A percentile compares a stretch with the other conserved stretches of the same genome.
Conservation (phyloP, 2,329 filamentous ascomycete genomes). For the Calonectria pteridis region DNA sequence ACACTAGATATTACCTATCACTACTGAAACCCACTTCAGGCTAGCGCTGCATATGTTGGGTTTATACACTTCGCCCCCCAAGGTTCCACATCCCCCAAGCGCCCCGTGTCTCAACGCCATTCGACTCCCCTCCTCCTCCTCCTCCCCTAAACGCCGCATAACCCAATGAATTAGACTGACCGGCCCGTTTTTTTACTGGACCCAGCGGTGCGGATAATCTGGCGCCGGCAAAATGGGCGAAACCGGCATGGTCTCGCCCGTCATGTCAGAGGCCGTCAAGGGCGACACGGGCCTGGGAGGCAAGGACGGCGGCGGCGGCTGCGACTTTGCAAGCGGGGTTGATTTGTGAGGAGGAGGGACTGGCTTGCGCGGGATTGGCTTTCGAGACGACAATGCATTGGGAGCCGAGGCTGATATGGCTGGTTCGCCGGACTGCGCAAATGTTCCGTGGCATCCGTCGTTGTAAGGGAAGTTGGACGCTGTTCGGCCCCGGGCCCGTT, state of each 20-base stretch:
- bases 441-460: neutral
- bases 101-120: neutral
- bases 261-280: neutral
- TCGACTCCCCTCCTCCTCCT: too few species aligned
- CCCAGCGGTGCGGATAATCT: too few species aligned
- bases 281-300: neutral
- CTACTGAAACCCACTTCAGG: neutral
- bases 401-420: neutral
- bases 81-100: neutral
- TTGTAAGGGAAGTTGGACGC: neutral
- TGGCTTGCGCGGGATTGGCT: neutral
- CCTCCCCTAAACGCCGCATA: too few species aligned
- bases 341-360: neutral
- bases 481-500: neutral
- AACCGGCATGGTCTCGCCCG: neutral
- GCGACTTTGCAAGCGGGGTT: neutral
- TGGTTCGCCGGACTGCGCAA: neutral
- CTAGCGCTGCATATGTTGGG: neutral
- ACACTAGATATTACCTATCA: neutral
- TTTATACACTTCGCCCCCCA: constrained; percentile 2
- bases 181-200: too few species aligned
- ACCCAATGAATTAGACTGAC: too few species aligned
- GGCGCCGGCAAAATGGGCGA: neutral
- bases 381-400: neutral
- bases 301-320: neutral